Conservation (phyloP, 768 basidiomycete species). For the Lentinus brumalis region DNA sequence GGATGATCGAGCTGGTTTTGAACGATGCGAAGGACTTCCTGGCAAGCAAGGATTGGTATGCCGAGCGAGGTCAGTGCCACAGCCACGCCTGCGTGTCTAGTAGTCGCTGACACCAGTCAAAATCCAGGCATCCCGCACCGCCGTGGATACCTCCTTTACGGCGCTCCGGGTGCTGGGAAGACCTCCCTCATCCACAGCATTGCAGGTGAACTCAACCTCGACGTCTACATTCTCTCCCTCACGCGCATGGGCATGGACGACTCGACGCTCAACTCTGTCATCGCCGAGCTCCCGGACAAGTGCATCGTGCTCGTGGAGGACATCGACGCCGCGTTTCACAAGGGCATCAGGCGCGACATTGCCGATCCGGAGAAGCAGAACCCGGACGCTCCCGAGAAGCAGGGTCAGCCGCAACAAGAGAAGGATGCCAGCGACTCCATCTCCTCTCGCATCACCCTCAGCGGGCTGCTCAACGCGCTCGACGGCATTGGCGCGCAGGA, state of each 20-base stretch:
- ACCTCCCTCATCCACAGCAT: conserved; percentile 76
- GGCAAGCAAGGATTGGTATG: conserved; percentile 69
- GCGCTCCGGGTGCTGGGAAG: conserved; percentile 78
- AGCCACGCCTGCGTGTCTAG: background rate
- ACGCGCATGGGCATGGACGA: conserved; percentile 69
- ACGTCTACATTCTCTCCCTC: conserved; percentile 74
- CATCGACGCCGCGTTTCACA: conserved; percentile 73
- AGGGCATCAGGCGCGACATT: conserved; percentile 22
- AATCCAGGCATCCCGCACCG: conserved; percentile 66
- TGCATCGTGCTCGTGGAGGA: conserved; percentile 85
- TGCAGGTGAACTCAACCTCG: conserved; percentile 75
- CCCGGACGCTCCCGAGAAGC: background rate
- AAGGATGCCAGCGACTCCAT: conserved; percentile 2
- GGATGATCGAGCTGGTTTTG: conserved; percentile 65
- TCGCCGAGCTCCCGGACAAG: conserved; percentile 64
- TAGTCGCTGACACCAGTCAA: background rate
- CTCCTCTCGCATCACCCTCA: conserved; percentile 55
- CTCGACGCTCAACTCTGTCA: conserved; percentile 53
- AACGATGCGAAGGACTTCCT: conserved; percentile 76
- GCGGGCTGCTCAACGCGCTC: conserved; percentile 76
- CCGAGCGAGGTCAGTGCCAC: conserved; percentile 53
- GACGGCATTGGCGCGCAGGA: conserved; percentile 81
- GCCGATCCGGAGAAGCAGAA: conserved; percentile 10
- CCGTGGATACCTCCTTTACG: conserved; percentile 77
- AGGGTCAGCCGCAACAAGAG: background rate